Conservation (phyloP, 169 alveolate genomes). For the Eimeria zaria region DNA sequence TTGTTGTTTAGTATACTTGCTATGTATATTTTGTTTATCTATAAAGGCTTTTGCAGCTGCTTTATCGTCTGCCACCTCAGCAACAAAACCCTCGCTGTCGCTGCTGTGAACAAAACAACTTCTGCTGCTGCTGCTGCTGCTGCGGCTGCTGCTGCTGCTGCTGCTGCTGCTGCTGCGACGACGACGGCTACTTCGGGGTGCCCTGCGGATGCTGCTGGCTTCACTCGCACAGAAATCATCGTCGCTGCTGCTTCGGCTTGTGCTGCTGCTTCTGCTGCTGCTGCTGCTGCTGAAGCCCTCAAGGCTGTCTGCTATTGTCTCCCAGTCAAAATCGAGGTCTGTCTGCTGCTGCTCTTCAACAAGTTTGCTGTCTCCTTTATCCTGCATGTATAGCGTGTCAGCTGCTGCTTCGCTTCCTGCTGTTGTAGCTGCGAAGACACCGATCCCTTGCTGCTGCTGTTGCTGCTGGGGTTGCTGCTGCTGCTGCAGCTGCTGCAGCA, state of each 20-base stretch:
- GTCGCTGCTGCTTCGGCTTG: not conserved
- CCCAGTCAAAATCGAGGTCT: constrained; percentile 24
- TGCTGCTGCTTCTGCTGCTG: constrained; percentile 66
- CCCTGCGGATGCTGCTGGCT: constrained; percentile 11
- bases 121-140: constrained; percentile 9
- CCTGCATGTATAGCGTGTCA: not conserved
- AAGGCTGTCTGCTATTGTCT: constrained; percentile 27
- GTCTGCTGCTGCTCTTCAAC: not conserved
- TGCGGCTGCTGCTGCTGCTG: not conserved
- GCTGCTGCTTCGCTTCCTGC: constrained; percentile 10
- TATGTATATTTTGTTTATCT: too few species aligned
- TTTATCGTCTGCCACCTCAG: not conserved
- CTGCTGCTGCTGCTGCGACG: constrained; percentile 1
- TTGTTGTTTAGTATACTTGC: too few species aligned
- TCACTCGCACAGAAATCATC: not conserved
- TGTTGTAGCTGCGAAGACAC: not conserved
- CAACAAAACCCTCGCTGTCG: constrained; percentile 1
- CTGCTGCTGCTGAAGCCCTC: constrained; percentile 65
- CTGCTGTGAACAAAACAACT: not conserved
- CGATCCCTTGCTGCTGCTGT: not conserved
- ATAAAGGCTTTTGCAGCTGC: not conserved
- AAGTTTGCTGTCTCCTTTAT: not conserved
- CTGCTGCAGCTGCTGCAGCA: constrained; percentile 77
- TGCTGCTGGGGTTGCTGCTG: not conserved
- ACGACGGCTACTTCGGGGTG: not conserved